phyloP scores from a whole-genome alignment of 257 asterid genomes.

The Salvia hispanica region DNA sequence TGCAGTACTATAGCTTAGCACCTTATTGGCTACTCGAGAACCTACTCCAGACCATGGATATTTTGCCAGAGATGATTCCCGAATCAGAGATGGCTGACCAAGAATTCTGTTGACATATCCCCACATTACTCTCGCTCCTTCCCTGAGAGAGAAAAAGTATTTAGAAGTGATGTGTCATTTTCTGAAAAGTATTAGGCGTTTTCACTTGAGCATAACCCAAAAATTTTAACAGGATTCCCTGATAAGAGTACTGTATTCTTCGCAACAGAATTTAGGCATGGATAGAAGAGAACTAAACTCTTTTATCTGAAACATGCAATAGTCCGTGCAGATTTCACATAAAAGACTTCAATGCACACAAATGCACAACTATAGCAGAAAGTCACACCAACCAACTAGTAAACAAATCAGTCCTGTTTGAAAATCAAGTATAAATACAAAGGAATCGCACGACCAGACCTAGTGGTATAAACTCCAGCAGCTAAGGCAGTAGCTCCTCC shows the following conservation, averaged over 20 bases:
- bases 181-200: not conserved
- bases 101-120: conserved; percentile 92
- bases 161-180: not conserved
- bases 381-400: conserved; percentile 6
- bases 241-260: not conserved
- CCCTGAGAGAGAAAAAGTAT: conserved; percentile 55
- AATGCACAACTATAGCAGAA: conserved; percentile 3
- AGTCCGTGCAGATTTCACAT: conserved; percentile 1
- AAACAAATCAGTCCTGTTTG: not conserved
- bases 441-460: conserved; percentile 44
- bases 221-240: conserved; percentile 1
- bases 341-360: conserved; percentile 3
- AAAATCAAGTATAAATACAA: conserved; percentile 5
- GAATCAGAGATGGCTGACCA: conserved; percentile 97
- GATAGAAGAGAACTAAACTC: conserved; percentile 5
- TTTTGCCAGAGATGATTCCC: conserved; percentile 91
- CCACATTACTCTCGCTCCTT: conserved; percentile 97
- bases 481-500: conserved; percentile 99
- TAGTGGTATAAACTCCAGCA: conserved; percentile 95
- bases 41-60: conserved; percentile 86
- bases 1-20: conserved; percentile 48
- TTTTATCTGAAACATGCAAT: not conserved
- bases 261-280: not conserved
- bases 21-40: conserved; percentile 60
- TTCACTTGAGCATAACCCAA: conserved; percentile 3